A percentile compares a stretch with the other conserved stretches of the same genome.
Conservation (phyloP, 2,329 filamentous ascomycete genomes). For the Diaporthe vaccinii region DNA sequence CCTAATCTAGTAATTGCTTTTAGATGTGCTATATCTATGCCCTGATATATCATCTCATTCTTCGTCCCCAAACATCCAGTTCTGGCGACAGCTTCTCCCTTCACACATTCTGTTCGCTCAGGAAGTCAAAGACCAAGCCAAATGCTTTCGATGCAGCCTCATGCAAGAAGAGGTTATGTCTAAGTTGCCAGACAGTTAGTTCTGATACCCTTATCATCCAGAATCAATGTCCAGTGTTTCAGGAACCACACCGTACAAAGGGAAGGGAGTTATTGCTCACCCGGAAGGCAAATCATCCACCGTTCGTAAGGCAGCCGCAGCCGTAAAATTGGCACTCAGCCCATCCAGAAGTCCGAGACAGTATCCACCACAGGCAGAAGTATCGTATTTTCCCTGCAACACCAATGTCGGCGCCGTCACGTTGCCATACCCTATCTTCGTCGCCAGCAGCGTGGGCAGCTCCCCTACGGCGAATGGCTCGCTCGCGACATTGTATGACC, state of each 20-base stretch:
- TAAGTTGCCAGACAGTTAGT: conserved; percentile 26
- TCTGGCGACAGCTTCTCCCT: background rate
- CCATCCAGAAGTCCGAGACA: conserved; percentile 46
- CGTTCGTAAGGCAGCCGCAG: conserved; percentile 44
- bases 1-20: too few relatives aligned
- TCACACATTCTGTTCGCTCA: conserved; percentile 41
- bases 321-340: conserved; percentile 42
- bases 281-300: conserved; percentile 49
- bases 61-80: background rate
- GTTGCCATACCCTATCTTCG: conserved; percentile 42
- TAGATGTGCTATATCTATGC: too few relatives aligned
- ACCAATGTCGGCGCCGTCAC: conserved; percentile 47
- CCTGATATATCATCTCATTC: background rate
- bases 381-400: conserved; percentile 48
- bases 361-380: conserved; percentile 49
- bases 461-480: conserved; percentile 49
- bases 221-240: too few relatives aligned
- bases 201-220: too few relatives aligned
- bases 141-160: conserved; percentile 47
- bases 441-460: conserved; percentile 47
- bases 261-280: conserved; percentile 42
- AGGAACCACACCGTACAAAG: background rate
- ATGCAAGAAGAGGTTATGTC: conserved; percentile 49
- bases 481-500: conserved; percentile 46
- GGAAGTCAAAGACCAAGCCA: conserved; percentile 46